phyloP scores from a whole-genome alignment of 352 stramenopile genomes.

The Phytophthora rubi region DNA sequence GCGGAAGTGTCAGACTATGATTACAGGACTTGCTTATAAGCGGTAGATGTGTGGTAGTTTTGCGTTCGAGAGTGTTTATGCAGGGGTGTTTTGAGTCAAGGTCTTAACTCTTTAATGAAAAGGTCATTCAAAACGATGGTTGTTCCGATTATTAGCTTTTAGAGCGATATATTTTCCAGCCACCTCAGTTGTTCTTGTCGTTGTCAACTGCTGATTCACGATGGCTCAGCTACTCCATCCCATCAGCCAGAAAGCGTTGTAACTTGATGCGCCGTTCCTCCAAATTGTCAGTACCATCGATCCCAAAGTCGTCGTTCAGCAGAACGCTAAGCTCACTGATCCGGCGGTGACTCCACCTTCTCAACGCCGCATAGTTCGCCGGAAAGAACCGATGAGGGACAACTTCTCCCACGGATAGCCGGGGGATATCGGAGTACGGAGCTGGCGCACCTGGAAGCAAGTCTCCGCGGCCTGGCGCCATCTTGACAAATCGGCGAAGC shows the following conservation, averaged over 20 bases:
- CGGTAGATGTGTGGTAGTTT: neutral
- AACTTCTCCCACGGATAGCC: conserved; percentile 3
- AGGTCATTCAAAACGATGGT: too few species aligned
- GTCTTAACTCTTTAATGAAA: too few species aligned
- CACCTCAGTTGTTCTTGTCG: neutral
- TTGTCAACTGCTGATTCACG: neutral
- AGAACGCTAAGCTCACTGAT: conserved; percentile 13
- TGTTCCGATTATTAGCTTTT: too few species aligned
- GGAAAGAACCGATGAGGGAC: conserved; percentile 12
- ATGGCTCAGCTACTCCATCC: neutral
- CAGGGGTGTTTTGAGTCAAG: too few species aligned
- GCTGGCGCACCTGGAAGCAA: neutral
- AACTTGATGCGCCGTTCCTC: neutral
- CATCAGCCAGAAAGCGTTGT: neutral
- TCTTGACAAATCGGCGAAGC: conserved; percentile 10
- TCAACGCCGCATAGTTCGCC: neutral
- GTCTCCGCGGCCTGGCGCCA: neutral
- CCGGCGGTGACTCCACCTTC: neutral
- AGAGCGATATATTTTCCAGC: too few species aligned
- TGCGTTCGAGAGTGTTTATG: neutral
- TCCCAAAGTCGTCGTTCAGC: conserved; percentile 17
- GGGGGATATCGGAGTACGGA: neutral
- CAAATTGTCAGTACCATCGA: neutral
- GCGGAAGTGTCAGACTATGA: neutral
- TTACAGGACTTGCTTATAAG: conserved; percentile 3